Evolutionary conservation across 2,329 filamentous ascomycete genomes (phyloP), one percentile per base, ranked within the genome.

Genomic region (Fusarium bulbicola): DNA sequence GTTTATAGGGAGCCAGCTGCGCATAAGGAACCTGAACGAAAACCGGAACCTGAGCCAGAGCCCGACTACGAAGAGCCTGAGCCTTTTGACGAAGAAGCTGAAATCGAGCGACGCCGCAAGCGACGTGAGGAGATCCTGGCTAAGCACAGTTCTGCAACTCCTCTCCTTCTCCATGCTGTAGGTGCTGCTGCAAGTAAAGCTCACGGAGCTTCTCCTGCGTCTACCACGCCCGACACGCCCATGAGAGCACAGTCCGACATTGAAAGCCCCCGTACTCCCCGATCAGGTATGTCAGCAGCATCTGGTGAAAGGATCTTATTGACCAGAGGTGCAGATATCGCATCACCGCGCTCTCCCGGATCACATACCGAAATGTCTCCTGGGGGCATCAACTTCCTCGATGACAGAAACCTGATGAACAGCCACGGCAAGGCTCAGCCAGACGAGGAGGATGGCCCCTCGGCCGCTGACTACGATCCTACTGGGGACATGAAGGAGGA

Each of bases 381-480:
- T 11, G 86, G 86, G 64, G 87, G 85, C 16, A 88, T 93, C 70
- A 87, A 90, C 65, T 86, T 94, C 76, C 84, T 89, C 76, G 88
- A 91, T 76, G 92, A 94, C 78, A 86, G 89, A 63, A 89, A 91
- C 73, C 86, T 94, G 73, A 89, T 90, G 81, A 93, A 93, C 78
- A 85, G 80, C 10, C 87, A 90, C 75, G 85, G 83, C 40, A 82
- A 85, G 70, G 76, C 76, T 46, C 83, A 84, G 54, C 69, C 71
- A 21, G 73, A 79, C 16, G 85, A 86, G 5, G 88, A 90, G 72
- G 92, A 96, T 77, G 94, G 92, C 12, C 93, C 93, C 11, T 97
- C 95, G n/a, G 95, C 95, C 50, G 95, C 94, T 66, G 94, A 97
- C 81, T 97, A 97, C 80, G 94, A 97, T 79, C 95, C 95, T 3